Base-by-base conservation (phyloP, 1,139 yeast species). In the Saccharomyces hybrid region DNA sequence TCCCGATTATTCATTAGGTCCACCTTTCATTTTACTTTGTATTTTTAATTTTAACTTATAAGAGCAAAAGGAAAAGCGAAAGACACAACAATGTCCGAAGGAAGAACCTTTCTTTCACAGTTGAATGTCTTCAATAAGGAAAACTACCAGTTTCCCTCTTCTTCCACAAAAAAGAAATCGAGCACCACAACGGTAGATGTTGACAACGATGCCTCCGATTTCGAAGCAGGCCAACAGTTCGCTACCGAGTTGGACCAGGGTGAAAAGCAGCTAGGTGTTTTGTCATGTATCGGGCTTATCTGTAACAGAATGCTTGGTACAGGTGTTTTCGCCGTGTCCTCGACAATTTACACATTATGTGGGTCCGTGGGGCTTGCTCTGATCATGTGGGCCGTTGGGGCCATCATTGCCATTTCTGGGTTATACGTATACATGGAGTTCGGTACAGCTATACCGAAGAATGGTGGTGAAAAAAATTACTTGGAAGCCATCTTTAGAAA, bases 401-500 rank as follows among this genome's bases (percentile, higher is more conserved):
- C 89, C 11, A 57, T 86, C 25, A 83, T 88, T 61, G 88, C 95
- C 3, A 75, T 84, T 46, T 75, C 86, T 31, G 96, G 96, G 3
- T 75, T 88, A 61, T 78, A 82, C 65, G 89, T 86, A 5, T 88
- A 87, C 68, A 78, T 88, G 80, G 96, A 88, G 68, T 85, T 87
- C 70, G 96, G 96, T 16, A 80, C 89, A 11, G 89, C 88, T 46
- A 81, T 88, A 60, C 93, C 95, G 34, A 81, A 86, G 70, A 87
- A 88, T 65, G 96, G 96, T 60, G 96, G 96, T 60, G 96, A 88
- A 68, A 87, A 88, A 72, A 86, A 86, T 66, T 88, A 88, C 68
- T 75, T 88, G 62, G 95, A 87, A 69, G 83, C 80, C 63, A 81
- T 87, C 58, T 88, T 78, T 72, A 76, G 75, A 52, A 80, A 78